Conservation (phyloP, 2,329 filamentous ascomycete species). For the Cercospora berteroae region DNA sequence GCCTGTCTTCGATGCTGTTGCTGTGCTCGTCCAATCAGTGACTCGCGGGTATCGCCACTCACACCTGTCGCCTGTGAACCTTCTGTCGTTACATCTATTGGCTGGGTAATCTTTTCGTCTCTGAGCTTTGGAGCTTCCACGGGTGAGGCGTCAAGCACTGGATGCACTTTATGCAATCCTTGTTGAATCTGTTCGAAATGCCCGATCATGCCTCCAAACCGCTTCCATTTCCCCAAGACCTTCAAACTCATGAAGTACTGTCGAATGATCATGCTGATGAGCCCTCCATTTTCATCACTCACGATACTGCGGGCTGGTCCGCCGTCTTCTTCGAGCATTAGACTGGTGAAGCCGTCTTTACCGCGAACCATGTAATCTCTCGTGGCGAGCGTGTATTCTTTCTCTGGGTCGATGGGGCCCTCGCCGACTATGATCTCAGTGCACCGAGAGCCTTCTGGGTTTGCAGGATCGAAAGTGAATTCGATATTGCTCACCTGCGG, state of each 20-base stretch:
- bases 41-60: slow-evolving; percentile 13
- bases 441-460: slow-evolving; percentile 62
- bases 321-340: slow-evolving; percentile 74
- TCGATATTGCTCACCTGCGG: slow-evolving; percentile 82
- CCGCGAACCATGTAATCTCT: slow-evolving; percentile 86
- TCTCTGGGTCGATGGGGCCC: slow-evolving; percentile 60
- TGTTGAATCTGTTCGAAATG: slow-evolving; percentile 68
- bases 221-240: slow-evolving; percentile 75
- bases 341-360: slow-evolving; percentile 70
- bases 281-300: slow-evolving; percentile 79
- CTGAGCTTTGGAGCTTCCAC: slow-evolving; percentile 14
- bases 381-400: slow-evolving; percentile 71
- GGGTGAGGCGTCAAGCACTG: slow-evolving; percentile 29
- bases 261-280: slow-evolving; percentile 80
- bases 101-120: background rate
- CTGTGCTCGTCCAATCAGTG: slow-evolving; percentile 26
- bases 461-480: slow-evolving; percentile 68
- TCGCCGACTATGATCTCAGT: slow-evolving; percentile 61
- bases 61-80: background rate
- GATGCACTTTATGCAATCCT: slow-evolving; percentile 55
- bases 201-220: slow-evolving; percentile 62
- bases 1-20: slow-evolving; percentile 14
- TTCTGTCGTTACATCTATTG: slow-evolving; percentile 22
- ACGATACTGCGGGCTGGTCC: slow-evolving; percentile 75
- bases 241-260: slow-evolving; percentile 90